Base-by-base conservation (phyloP, 805 yeast species). In the Pichia occidentalis region DNA sequence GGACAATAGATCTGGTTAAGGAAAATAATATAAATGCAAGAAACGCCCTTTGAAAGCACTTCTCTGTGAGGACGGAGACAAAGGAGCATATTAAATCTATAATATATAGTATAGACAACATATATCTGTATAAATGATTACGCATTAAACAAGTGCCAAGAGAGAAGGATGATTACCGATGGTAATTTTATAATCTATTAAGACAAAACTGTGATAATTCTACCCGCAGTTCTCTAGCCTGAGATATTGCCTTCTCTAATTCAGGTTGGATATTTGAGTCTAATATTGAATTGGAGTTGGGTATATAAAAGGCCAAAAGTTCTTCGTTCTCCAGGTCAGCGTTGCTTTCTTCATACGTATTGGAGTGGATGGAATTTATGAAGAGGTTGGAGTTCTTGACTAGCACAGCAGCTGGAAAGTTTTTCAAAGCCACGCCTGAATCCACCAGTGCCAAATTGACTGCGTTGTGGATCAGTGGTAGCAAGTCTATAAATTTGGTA, bases 401-500 rank as follows among this genome's bases (percentile, higher is more conserved):
- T 5, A 34, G 29, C 24, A 51, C 46, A 2, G 85, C 83, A 7
- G 86, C 73, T 1, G 87, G 88, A 44, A 87, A 63, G 52, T 88
- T 95, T 39, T 73, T 67, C 21, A 86, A 56, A 50, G 88, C 94
- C 20, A 90, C 77, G 7, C 87, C 87, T 0, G 96, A 80, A 58
- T 92, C 92, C 0, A 84, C 77, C 40, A 92, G 58, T 0, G 96
- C 95, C 35, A 86, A 55, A 4, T 83, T 74, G 0, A 84, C 70
- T 26, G 77, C 70, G 46, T 77, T 79, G n/a, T 75, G 67, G 3
- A 79, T 54, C 23, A 63, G 59, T 27, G 71, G 63, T 21, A 70
- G 59, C 21, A 71, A 56, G 27, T 53, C 57, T 25, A 59, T 59
- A 29, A 59, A 55, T 36, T 57, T 57, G 37, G 57, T 58, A 16